Base-by-base conservation (phyloP, 2,329 filamentous ascomycete genomes). In the Xylaria sp. region DNA sequence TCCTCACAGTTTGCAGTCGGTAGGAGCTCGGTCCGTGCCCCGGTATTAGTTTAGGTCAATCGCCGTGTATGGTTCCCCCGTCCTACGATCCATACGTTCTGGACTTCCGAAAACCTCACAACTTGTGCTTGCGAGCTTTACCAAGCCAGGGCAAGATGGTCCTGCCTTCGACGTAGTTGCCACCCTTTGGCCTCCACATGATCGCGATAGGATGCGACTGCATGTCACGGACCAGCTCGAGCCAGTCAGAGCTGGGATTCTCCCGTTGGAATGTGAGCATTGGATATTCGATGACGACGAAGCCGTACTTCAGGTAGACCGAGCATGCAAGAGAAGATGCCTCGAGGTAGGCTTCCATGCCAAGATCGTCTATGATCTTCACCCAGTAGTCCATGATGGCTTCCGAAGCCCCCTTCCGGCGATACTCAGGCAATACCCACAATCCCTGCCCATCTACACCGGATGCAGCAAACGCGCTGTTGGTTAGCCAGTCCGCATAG, bases 341-440 rank as follows among this genome's bases (percentile, higher is more conserved):
- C 55, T 58, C 55, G 55, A 58, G 55, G 21, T 58, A 58, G 19
- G 55, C 55, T 30, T 58, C 55, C 39, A 58, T 30, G 3, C 36
- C 55, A 12, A 58, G 36, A 17, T 45, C 21, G 11, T 58, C 55
- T n/a, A 42, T 17, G 6, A 14, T 19, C 11, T 19, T 12, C 24
- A 47, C 8, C 34, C 55, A 58, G 21, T 45, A 58, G 2, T 58
- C 55, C 55, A 47, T 58, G 6, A 58, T 5, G 2, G 55, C 55
- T 30, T 58, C 55, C 4, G 55, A n/a, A 7, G 55, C 55, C 55
- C 55, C 55, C 55, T 58, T 42, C 1, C 32, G 36, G 27, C 55
- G 55, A 58, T 58, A 47, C 19, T 58, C 55, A 8, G 55, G 55
- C 19, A 58, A 58, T n/a, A 58, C 36, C 55, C 55, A 58, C 39